These are phyloP conservation scores for Akanthomyces muscarius DNA, from an alignment of 2,329 filamentous ascomycete genomes.

Conservation along the genomic window DNA sequence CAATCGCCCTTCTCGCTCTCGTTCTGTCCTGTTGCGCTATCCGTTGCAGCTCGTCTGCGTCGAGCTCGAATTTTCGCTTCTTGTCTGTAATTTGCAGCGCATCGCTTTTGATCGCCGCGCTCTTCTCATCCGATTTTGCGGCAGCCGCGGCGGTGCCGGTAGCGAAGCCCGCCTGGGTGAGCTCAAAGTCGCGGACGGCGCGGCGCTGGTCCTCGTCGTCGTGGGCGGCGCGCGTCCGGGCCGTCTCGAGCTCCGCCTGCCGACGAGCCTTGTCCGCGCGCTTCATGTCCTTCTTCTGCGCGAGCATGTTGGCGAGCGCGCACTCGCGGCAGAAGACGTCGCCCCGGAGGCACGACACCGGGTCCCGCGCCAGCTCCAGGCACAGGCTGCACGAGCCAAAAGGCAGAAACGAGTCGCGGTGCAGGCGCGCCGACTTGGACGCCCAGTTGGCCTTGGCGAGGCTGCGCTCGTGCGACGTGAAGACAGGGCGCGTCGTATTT, in stretches of 20 bases:
- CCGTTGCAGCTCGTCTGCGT: slow-evolving; percentile 69
- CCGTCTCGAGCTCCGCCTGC: slow-evolving; percentile 56
- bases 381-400: slow-evolving; percentile 89
- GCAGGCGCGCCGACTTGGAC: slow-evolving; percentile 75
- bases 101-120: neutral
- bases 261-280: slow-evolving; percentile 66
- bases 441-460: slow-evolving; percentile 81
- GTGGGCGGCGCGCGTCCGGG: slow-evolving; percentile 54
- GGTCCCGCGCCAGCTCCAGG: slow-evolving; percentile 73
- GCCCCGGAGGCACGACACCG: slow-evolving; percentile 77
- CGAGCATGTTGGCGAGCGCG: slow-evolving; percentile 82
- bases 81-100: slow-evolving; percentile 22
- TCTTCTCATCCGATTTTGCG: slow-evolving; percentile 34
- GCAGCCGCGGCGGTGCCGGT: slow-evolving; percentile 21
- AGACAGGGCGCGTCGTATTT: slow-evolving; percentile 88
- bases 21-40: slow-evolving; percentile 66
- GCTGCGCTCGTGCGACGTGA: slow-evolving; percentile 85
- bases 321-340: slow-evolving; percentile 96
- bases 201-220: slow-evolving; percentile 67
- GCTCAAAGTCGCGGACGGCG: slow-evolving; percentile 78
- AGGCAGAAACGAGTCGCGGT: slow-evolving; percentile 85
- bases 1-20: slow-evolving; percentile 65
- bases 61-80: slow-evolving; percentile 72
- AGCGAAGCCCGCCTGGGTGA: slow-evolving; percentile 68
- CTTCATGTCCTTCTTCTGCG: slow-evolving; percentile 89